Percentiles rank a stretch among this genome's conserved stretches.
Evolutionary conservation across 495 filamentous ascomycete species (phyloP).

Genomic region (Aspergillus indologenus): DNA sequence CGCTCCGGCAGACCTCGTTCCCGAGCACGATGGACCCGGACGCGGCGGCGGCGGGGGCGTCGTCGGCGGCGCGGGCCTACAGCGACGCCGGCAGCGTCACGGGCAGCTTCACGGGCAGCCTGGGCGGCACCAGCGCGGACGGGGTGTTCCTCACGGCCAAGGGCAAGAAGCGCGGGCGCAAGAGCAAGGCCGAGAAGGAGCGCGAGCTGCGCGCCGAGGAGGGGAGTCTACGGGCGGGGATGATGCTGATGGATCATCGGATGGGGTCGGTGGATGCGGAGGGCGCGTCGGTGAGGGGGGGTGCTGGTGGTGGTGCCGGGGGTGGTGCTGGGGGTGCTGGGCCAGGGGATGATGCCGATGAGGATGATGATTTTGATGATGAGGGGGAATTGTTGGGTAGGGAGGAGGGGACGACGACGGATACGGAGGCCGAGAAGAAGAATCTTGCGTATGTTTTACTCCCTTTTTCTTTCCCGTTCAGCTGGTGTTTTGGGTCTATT

Average conservation of each 20-base stretch:
- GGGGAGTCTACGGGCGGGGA: constrained; percentile 46
- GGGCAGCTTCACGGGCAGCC: constrained; percentile 54
- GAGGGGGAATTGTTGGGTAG: constrained; percentile 61
- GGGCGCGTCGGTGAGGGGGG: constrained; percentile 42
- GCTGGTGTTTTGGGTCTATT: background rate
- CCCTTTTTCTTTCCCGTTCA: background rate
- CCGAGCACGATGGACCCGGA: constrained; percentile 52
- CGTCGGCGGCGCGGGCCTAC: constrained; percentile 56
- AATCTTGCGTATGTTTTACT: constrained; percentile 53
- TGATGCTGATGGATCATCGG: constrained; percentile 38
- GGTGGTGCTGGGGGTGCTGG: constrained; percentile 35
- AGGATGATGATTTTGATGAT: constrained; percentile 63
- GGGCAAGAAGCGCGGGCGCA: constrained; percentile 63
- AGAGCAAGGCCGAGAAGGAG: constrained; percentile 57
- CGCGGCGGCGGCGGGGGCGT: constrained; percentile 27
- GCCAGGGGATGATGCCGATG: constrained; percentile 56
- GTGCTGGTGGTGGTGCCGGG: constrained; percentile 35
- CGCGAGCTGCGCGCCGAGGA: constrained; percentile 41
- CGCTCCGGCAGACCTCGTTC: constrained; percentile 87
- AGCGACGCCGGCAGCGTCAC: constrained; percentile 68
- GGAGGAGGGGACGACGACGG: constrained; percentile 56
- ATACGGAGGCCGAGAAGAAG: constrained; percentile 68
- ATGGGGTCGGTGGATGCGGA: constrained; percentile 40
- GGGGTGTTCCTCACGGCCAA: constrained; percentile 39
- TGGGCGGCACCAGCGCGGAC: constrained; percentile 53